Conservation (phyloP, 208 protist genomes). For the Angomonas ambiguus region DNA sequence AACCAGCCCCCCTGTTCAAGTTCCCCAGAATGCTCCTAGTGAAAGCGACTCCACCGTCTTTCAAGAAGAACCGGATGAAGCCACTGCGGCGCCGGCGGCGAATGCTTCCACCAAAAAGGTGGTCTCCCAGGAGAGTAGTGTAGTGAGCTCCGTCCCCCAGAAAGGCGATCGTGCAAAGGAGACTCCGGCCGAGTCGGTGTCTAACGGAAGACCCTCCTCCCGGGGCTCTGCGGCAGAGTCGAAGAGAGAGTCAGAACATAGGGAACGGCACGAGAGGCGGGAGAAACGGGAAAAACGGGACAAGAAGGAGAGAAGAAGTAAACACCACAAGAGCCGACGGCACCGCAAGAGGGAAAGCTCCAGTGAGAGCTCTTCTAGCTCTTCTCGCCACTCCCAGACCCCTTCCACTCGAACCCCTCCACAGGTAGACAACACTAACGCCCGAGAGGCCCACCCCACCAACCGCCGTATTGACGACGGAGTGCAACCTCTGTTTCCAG, state of each 20-base stretch:
- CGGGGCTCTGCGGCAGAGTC: too few relatives aligned
- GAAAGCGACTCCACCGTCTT: constrained; percentile 17
- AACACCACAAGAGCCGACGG: constrained; percentile 8
- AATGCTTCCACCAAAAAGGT: constrained; percentile 8
- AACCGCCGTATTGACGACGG: background rate
- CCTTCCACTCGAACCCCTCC: background rate
- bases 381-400: background rate
- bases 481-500: constrained; percentile 6
- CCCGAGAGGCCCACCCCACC: background rate
- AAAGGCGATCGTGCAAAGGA: constrained; percentile 3
- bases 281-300: background rate
- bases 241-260: too few relatives aligned
- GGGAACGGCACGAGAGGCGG: too few relatives aligned
- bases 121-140: constrained; percentile 4
- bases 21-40: background rate
- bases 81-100: constrained; percentile 21
- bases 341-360: background rate
- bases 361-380: background rate
- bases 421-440: constrained; percentile 6
- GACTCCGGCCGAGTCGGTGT: background rate
- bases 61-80: constrained; percentile 26
- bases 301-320: background rate
- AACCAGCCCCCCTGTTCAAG: background rate
- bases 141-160: constrained; percentile 11
- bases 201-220: too few relatives aligned